Evolutionary conservation across 1,139 yeast species (phyloP), one percentile per base, ranked within the genome.

Genomic region (Yamadazyma diddensiae): DNA sequence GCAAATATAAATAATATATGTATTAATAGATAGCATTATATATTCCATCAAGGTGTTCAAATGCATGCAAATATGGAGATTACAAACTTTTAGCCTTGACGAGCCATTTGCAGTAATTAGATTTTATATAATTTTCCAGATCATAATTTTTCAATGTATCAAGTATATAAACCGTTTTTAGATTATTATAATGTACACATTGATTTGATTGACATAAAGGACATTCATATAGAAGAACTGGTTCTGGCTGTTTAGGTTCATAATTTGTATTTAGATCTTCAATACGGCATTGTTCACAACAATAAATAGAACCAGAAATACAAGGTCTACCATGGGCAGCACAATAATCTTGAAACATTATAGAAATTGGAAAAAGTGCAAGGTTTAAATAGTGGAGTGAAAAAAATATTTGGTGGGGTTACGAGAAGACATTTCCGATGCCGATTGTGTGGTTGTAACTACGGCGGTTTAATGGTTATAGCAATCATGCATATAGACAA

Each of bases 91-190:
- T 34, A 19, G 52, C 35, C 15, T 49, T 44, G 7, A 51, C 41
- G 30, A 57, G 45, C 62, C 62, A 57, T 41, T 56, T 56, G 33
- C 55, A 46, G 38, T 57, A 57, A 35, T 57, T 57, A 1, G 47
- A 41, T 37, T 50, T 51, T 11, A 38, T 19, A 53, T 48, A 33
- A 47, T 44, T 35, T 7, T 39, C 31, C 21, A 50, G 42, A 32
- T 36, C 37, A 6, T 34, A 20, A 15, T 29, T 35, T 21, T 36
- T 34, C 21, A 36, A 24, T 4, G 40, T 31, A 18, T 29, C 36
- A 7, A 36, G 18, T 8, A 36, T 36, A n/a, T 28, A 29, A 18
- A 27, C 28, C 10, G 29, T 32, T 21, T 31, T 32, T 8, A 36
- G 25, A 10, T 25, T 16, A 9, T 33, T 29, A 13, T 27, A 21